A percentile compares a stretch with the other conserved stretches of the same genome.
Evolutionary conservation across 768 basidiomycete species (phyloP).

Genomic region (Neoboletus subvelutipes): DNA sequence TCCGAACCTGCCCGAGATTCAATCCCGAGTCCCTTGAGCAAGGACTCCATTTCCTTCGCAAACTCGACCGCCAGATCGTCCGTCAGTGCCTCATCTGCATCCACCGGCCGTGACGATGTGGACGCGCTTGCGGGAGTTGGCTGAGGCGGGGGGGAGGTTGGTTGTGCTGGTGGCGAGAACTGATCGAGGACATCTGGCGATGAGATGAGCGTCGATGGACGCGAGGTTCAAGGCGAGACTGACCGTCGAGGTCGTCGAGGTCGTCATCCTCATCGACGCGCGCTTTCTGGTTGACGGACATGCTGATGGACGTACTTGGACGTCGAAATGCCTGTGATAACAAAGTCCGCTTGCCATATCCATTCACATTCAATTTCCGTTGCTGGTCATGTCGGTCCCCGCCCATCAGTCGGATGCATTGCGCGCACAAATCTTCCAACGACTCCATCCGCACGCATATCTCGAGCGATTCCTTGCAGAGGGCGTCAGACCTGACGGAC

Average conservation of each 20-base stretch:
- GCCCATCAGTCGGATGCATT: conserved; percentile 20
- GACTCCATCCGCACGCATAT: conserved; percentile 86
- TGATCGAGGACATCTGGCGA: conserved; percentile 49
- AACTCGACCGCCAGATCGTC: conserved; percentile 41
- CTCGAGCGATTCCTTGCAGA: conserved; percentile 83
- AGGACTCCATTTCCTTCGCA: conserved; percentile 43
- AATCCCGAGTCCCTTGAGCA: conserved; percentile 31
- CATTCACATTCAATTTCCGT: too few species aligned
- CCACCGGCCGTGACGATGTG: conserved; percentile 15
- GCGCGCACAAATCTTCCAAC: conserved; percentile 63
- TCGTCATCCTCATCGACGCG: conserved; percentile 38
- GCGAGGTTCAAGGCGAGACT: neutral
- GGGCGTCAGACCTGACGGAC: conserved; percentile 79
- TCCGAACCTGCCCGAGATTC: conserved; percentile 20
- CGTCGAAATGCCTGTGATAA: too few species aligned
- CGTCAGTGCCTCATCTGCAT: conserved; percentile 11
- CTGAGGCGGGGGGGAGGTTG: conserved; percentile 9
- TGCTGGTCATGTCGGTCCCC: conserved; percentile 5
- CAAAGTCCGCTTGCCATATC: too few species aligned
- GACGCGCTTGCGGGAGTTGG: conserved; percentile 18
- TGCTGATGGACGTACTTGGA: neutral
- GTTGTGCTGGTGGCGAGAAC: conserved; percentile 32
- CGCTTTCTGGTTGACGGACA: conserved; percentile 15
- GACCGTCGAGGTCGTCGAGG: conserved; percentile 45
- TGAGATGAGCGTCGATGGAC: conserved; percentile 9